These are phyloP conservation scores for Naganishia friedmannii DNA, from an alignment of 768 basidiomycete species.

Conservation along the genomic window DNA sequence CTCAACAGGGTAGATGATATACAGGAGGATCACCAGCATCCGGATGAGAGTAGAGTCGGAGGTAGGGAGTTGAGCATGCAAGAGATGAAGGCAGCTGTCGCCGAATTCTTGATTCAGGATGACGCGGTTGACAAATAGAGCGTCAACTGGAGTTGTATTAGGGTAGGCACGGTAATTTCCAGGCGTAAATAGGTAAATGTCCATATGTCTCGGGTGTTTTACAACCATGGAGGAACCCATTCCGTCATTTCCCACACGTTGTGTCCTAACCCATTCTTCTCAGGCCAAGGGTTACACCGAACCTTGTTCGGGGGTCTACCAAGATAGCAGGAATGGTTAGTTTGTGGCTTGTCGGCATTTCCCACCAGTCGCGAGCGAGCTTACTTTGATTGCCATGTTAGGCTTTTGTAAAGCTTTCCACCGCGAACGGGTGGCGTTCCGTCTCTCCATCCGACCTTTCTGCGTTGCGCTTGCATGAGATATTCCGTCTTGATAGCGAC, in stretches of 20 bases:
- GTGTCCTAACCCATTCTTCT: slow-evolving; percentile 41
- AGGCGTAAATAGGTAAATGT: background rate
- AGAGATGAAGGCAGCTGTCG: slow-evolving; percentile 41
- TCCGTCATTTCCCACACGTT: slow-evolving; percentile 49
- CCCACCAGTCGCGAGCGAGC: slow-evolving; percentile 6
- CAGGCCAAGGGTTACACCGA: slow-evolving; percentile 52
- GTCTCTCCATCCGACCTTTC: slow-evolving; percentile 41
- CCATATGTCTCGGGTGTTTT: background rate
- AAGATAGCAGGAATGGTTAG: background rate
- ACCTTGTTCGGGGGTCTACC: slow-evolving; percentile 46
- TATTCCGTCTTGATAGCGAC: slow-evolving; percentile 39
- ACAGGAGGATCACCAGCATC: slow-evolving; percentile 16
- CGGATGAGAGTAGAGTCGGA: slow-evolving; percentile 10
- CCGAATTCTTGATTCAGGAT: slow-evolving; percentile 39
- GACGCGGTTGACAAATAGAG: slow-evolving; percentile 16
- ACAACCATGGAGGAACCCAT: slow-evolving; percentile 44
- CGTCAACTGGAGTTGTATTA: background rate
- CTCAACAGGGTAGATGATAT: background rate
- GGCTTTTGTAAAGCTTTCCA: slow-evolving; percentile 25
- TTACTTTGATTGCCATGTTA: slow-evolving; percentile 38
- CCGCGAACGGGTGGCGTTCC: slow-evolving; percentile 38
- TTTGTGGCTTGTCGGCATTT: background rate
- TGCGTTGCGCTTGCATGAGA: slow-evolving; percentile 35
- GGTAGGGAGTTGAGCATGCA: slow-evolving; percentile 29
- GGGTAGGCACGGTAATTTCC: background rate